These are phyloP conservation scores for Excoecaria agallocha DNA, from an alignment of 345 rosid species.

Conservation along the genomic window DNA sequence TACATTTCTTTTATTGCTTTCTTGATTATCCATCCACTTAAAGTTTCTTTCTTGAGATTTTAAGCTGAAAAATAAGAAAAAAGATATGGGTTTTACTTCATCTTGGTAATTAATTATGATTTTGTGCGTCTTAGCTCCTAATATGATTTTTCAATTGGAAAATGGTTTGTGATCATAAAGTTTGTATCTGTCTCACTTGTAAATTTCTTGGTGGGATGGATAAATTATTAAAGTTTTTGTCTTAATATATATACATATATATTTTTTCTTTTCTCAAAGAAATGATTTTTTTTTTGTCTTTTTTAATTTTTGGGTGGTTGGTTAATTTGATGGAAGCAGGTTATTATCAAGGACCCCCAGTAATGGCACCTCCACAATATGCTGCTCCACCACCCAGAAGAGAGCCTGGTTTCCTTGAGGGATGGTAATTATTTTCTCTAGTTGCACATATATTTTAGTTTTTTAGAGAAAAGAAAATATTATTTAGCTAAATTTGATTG, in stretches of 20 bases:
- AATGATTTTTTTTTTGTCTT: not conserved
- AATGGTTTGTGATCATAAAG: no score
- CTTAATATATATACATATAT: no score
- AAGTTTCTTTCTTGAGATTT: not conserved
- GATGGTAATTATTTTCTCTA: slow-evolving; percentile 31
- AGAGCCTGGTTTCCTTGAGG: slow-evolving; percentile 44
- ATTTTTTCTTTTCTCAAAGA: no score
- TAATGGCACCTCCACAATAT: slow-evolving; percentile 43
- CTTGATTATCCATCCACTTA: not conserved
- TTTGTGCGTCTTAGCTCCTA: not conserved
- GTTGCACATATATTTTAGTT: not conserved
- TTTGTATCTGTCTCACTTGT: no score
- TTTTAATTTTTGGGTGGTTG: not conserved
- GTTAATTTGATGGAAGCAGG: slow-evolving; percentile 23
- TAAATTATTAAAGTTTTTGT: no score
- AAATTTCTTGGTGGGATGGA: not conserved
- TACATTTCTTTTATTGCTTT: not conserved
- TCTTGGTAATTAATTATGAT: not conserved
- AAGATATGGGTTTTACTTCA: not conserved
- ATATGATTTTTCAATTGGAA: not conserved
- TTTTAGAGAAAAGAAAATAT: no score
- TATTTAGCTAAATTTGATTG: no score
- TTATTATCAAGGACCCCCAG: slow-evolving; percentile 54
- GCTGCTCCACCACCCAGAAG: slow-evolving; percentile 36
- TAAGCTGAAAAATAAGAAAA: not conserved